Conservation (phyloP, 257 asterid genomes). For the Scutellaria minor region DNA sequence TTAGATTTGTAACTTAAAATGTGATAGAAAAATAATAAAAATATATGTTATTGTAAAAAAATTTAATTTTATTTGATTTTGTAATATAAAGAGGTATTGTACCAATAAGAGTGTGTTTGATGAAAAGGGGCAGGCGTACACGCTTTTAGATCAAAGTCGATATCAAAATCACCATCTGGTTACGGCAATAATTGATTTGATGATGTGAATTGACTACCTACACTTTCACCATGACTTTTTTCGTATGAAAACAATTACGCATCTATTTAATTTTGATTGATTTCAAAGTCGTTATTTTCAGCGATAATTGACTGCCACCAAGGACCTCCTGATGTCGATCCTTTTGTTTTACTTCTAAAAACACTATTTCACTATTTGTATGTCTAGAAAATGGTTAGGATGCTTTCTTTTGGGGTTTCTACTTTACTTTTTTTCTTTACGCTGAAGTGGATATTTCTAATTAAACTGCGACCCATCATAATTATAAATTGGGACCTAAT, state of each 20-base stretch:
- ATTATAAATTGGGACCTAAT: too few species aligned
- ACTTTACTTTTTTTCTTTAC: too few species aligned
- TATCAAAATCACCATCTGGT: slow-evolving; percentile 10
- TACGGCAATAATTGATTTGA: slow-evolving; percentile 33
- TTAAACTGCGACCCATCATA: too few species aligned
- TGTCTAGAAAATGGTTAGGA: too few species aligned
- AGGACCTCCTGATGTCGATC: background rate
- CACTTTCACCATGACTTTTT: slow-evolving; percentile 23
- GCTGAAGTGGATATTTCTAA: too few species aligned
- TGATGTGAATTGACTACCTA: slow-evolving; percentile 26
- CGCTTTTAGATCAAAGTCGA: slow-evolving; percentile 20
- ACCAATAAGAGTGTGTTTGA: background rate
- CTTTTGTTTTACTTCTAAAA: background rate
- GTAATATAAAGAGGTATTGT: background rate
- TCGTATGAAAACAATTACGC: slow-evolving; percentile 32
- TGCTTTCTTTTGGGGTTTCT: background rate
- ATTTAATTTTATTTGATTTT: too few species aligned
- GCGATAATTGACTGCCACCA: slow-evolving; percentile 29
- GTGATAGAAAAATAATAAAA: too few species aligned
- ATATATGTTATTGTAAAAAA: too few species aligned
- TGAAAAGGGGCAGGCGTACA: slow-evolving; percentile 14
- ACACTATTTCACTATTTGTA: too few species aligned
- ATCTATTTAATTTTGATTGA: background rate
- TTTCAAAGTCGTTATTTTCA: slow-evolving; percentile 21
- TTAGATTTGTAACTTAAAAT: too few species aligned